Percentiles rank a stretch among this genome's conserved stretches.
phyloP scores from a whole-genome alignment of 2,329 filamentous ascomycete species.

The Pseudocercospora vitis region DNA sequence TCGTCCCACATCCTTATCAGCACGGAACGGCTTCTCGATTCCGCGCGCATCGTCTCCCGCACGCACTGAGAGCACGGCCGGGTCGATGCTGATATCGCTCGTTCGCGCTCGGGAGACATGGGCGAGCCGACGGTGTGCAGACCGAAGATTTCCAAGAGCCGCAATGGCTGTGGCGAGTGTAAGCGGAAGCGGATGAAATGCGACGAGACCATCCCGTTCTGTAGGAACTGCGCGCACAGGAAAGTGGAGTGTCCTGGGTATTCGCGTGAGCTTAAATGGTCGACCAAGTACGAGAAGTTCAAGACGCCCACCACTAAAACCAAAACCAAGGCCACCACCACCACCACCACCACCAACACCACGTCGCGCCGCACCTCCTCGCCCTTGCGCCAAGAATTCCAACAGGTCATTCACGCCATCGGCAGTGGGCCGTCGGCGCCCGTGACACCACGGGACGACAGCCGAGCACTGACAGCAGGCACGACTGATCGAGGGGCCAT shows the following conservation, averaged over 20 bases:
- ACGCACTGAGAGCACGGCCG: background rate
- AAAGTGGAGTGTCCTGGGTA: conserved; percentile 19
- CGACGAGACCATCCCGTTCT: conserved; percentile 15
- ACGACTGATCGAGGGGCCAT: background rate
- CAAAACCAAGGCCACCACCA: background rate
- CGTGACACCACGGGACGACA: background rate
- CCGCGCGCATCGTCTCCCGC: background rate
- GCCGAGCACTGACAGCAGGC: background rate
- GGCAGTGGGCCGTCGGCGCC: background rate
- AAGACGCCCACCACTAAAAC: background rate
- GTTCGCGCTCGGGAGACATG: conserved; percentile 4
- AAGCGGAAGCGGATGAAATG: conserved; percentile 26
- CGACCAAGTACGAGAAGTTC: conserved; percentile 21
- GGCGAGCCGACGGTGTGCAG: background rate
- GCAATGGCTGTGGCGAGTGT: conserved; percentile 21
- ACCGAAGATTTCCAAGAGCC: conserved; percentile 16
- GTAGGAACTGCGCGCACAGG: conserved; percentile 14
- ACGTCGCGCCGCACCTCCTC: background rate
- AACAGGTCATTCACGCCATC: conserved; percentile 4
- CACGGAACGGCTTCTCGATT: background rate
- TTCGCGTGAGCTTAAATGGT: conserved; percentile 16
- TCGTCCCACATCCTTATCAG: conserved; percentile 1
- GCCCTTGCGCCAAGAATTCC: conserved; percentile 2
- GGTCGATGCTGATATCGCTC: no score
- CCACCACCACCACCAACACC: background rate